Percentiles rank a stretch among this genome's conserved stretches.
phyloP scores from a whole-genome alignment of 1,284 basidiomycete species.

The Pisolithus thermaeus region DNA sequence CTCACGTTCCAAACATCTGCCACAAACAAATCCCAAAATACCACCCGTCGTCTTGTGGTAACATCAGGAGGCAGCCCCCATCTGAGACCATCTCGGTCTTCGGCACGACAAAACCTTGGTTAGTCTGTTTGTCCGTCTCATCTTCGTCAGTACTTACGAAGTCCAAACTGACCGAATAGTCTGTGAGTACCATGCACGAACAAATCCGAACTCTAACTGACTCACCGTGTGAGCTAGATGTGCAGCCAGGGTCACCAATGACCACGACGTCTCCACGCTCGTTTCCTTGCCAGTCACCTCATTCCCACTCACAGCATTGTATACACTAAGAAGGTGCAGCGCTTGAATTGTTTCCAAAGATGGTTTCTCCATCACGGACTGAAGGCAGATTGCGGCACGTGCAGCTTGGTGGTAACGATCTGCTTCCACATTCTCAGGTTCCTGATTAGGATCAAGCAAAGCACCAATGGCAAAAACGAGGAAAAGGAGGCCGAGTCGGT shows the following conservation, averaged over 20 bases:
- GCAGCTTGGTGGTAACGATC: slow-evolving; percentile 61
- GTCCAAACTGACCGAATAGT: slow-evolving; percentile 41
- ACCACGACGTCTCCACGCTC: slow-evolving; percentile 61
- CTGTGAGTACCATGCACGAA: slow-evolving; percentile 7
- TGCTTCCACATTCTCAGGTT: slow-evolving; percentile 36
- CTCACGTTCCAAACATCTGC: slow-evolving; percentile 46
- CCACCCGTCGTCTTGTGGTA: slow-evolving; percentile 45
- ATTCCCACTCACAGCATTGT: slow-evolving; percentile 45
- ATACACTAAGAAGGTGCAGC: slow-evolving; percentile 52
- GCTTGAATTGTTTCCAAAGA: slow-evolving; percentile 60
- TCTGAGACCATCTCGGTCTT: slow-evolving; percentile 53
- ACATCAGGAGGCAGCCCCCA: slow-evolving; percentile 52
- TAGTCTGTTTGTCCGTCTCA: slow-evolving; percentile 9
- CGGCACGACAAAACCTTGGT: slow-evolving; percentile 9
- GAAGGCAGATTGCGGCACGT: slow-evolving; percentile 52
- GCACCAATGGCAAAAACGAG: slow-evolving; percentile 58
- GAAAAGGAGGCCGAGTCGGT: slow-evolving; percentile 56
- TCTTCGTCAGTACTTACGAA: slow-evolving; percentile 39
- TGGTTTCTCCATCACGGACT: slow-evolving; percentile 60
- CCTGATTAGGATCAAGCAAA: slow-evolving; percentile 41
- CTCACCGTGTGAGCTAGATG: slow-evolving; percentile 57
- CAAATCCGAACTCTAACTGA: slow-evolving; percentile 13
- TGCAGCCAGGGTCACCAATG: slow-evolving; percentile 45
- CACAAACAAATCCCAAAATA: slow-evolving; percentile 56
- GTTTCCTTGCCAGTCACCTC: slow-evolving; percentile 31